Base-by-base conservation (phyloP, 2,329 filamentous ascomycete species). In the Ascochyta pisi region DNA sequence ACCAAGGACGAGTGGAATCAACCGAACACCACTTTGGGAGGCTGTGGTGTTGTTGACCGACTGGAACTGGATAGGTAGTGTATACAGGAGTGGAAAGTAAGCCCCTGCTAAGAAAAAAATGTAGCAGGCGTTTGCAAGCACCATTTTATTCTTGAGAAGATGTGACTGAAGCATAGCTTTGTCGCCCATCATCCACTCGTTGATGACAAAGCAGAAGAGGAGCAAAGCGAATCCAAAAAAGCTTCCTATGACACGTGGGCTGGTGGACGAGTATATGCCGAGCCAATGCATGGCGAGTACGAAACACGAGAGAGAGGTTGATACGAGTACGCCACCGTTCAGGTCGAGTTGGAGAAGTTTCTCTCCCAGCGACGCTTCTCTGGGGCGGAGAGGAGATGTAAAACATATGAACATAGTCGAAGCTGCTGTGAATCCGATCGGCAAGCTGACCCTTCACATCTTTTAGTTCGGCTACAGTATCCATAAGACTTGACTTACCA, bases 191-290 rank as follows among this genome's bases (percentile, higher is more conserved):
- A 46, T 39, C 45, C 63, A 66, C 48, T 76, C 67, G 31, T 72
- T 65, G 29, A 56, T 43, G 22, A 67, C 59, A 57, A 85, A 84
- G 6, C 71, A 58, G 29, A 81, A 66, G 34, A 79, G 70, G 0
- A 80, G 62, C 0, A 82, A 67, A 1, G 72, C 80, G n/a, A 79
- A 80, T 1, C 82, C 64, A 16, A 81, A 73, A 63, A 83, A 83
- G 4, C 81, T 71, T 0, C 74, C 75, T 44, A 86, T 82, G 19
- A 78, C 75, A 0, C 73, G 66, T 0, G 73, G 75, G 4, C 72
- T 76, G 40, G 71, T 65, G 83, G 84, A 87, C 7, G 66, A 35
- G 24, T 73, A 64, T 23, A 69, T 63, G 4, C 69, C 66, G 3
- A 60, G 54, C 63, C 64, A 71, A 24, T 73, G 69, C 65, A 71